phyloP scores from a whole-genome alignment of 2,329 filamentous ascomycete species.

The Cercospora sojina region DNA sequence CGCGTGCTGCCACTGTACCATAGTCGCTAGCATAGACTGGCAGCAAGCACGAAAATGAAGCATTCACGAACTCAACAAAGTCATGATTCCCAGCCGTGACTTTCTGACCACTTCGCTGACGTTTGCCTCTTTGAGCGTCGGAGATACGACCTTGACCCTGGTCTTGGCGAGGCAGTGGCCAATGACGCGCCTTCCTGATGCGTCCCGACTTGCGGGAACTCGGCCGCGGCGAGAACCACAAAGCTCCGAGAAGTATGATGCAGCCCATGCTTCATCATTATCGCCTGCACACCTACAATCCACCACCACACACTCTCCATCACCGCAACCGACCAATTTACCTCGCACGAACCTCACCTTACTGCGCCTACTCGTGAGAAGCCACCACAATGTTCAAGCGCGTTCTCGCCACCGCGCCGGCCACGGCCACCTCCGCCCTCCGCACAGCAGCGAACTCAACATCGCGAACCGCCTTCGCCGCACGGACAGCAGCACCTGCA shows the following conservation, averaged over 20 bases:
- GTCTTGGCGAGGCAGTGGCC: background rate
- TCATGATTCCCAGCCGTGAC: background rate
- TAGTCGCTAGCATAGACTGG: slow-evolving; percentile 20
- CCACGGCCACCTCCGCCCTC: slow-evolving; percentile 52
- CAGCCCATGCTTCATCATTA: background rate
- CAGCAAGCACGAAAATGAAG: slow-evolving; percentile 9
- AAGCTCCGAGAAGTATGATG: slow-evolving; percentile 15
- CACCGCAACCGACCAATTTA: background rate
- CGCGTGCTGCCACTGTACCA: slow-evolving; percentile 19
- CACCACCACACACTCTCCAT: slow-evolving; percentile 8
- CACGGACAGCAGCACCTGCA: slow-evolving; percentile 47
- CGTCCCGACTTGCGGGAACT: background rate
- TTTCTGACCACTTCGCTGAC: slow-evolving; percentile 1
- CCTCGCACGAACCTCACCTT: slow-evolving; percentile 1
- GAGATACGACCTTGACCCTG: background rate
- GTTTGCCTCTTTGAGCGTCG: slow-evolving; percentile 1
- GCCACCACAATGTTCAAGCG: slow-evolving; percentile 56
- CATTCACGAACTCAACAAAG: slow-evolving; percentile 7
- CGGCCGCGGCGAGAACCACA: slow-evolving; percentile 7
- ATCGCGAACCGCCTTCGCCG: slow-evolving; percentile 43
- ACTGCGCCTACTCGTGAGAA: background rate
- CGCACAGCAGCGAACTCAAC: slow-evolving; percentile 51
- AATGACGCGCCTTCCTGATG: background rate
- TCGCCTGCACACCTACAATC: slow-evolving; percentile 7
- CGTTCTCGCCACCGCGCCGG: slow-evolving; percentile 55